Evolutionary conservation across 2,329 filamentous ascomycete genomes (phyloP), one percentile per base, ranked within the genome.

Genomic region (Myrmaecium sp.): DNA sequence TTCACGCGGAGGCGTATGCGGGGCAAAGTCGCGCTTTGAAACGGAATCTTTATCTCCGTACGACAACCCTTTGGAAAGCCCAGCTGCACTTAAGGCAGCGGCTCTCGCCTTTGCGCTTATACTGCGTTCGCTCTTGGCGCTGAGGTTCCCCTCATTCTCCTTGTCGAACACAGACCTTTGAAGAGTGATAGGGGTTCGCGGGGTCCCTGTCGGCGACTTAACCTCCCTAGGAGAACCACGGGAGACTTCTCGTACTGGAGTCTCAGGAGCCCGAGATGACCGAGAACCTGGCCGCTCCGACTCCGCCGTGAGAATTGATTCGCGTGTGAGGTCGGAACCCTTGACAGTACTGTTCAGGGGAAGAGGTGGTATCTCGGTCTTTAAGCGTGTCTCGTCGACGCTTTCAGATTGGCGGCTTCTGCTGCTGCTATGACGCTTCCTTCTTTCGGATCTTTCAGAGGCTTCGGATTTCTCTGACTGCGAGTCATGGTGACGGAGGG

Each of bases 311-410:
- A 89, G 55, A 28, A 95, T 80, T 0, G 86, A 94, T 10, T 77
- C 77, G 39, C 86, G 67, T 0, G 86, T 95, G 29, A 94, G 53
- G 27, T 94, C 84, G 0, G 86, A 92, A 21, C 78, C 70, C 36
- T 80, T 77, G 30, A 92, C 69, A 30, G 82, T 80, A 51, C 84
- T 93, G 51, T 78, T 75, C 34, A 93, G 64, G 3, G 86, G 86
- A 75, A 94, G 82, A 5, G 80, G 80, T 5, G 83, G 76, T 9
- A 79, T 67, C 25, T 71, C 36, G 50, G 59, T 32, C 66, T 63
- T 41, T 14, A 33, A 31, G 11, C 56, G 46, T 19, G 65, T 55
- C 28, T 69, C 66, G 2, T 21, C 18, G 3, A 58, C 38, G 23
- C 52, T 69, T 31, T 71, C 67, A 15, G 66, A 51, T 29, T 56